These are phyloP conservation scores for Dactylellina drechsleri DNA, from an alignment of 2,329 filamentous ascomycete species.

Conservation along the genomic window DNA sequence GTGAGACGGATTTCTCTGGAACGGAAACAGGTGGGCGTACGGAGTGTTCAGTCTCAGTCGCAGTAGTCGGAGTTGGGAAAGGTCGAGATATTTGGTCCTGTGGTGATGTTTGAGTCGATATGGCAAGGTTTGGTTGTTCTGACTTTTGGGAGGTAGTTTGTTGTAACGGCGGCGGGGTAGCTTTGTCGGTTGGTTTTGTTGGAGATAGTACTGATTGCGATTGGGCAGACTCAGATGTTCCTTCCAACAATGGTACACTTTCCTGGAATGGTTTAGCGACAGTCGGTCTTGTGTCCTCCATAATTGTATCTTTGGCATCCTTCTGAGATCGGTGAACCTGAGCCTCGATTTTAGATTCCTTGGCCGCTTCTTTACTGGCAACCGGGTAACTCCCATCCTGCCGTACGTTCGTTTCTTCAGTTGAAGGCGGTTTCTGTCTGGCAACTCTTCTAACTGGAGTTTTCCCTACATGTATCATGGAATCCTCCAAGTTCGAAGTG, in stretches of 20 bases:
- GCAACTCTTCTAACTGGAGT: conserved; percentile 31
- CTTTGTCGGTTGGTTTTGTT: conserved; percentile 38
- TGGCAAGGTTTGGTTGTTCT: conserved; percentile 48
- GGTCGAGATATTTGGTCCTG: conserved; percentile 40
- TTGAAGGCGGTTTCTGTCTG: conserved; percentile 16
- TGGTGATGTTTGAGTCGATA: conserved; percentile 41
- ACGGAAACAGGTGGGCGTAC: conserved; percentile 27
- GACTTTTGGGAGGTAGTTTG: conserved; percentile 35
- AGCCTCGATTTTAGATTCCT: background rate
- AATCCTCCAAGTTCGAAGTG: conserved; percentile 18
- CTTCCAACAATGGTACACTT: conserved; percentile 22
- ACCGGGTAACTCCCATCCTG: background rate
- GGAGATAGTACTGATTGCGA: conserved; percentile 32
- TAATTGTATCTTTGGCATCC: background rate
- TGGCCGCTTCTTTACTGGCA: background rate
- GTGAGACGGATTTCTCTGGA: conserved; percentile 35
- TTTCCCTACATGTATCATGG: conserved; percentile 6
- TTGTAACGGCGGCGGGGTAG: conserved; percentile 31
- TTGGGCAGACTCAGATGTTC: conserved; percentile 20
- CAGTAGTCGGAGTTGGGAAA: conserved; percentile 50
- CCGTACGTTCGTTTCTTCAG: conserved; percentile 1
- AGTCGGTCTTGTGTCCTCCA: conserved; percentile 13
- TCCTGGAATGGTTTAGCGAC: conserved; percentile 26
- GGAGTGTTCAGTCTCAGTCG: conserved; percentile 35
- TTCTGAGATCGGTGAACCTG: background rate